Percentiles rank a stretch among this genome's conserved stretches.
These are phyloP conservation scores for Pseudonitzschia multistriata DNA, from an alignment of 108 stramenopile species.

Conservation along the genomic window DNA sequence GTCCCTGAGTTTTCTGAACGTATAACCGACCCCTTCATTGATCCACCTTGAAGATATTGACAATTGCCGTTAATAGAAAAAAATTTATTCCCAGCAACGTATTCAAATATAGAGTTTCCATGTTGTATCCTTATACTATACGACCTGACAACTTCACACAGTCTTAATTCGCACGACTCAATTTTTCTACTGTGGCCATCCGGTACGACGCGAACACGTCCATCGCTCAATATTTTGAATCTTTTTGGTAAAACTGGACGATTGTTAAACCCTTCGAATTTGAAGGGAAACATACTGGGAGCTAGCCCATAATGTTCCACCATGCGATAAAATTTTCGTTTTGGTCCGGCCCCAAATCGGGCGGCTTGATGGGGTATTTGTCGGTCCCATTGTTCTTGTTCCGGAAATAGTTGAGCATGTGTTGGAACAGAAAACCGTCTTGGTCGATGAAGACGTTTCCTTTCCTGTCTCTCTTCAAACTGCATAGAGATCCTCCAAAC, in stretches of 20 bases:
- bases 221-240: too few relatives aligned
- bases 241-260: too few relatives aligned
- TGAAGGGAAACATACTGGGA: conserved; percentile 39
- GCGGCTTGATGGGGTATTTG: not conserved
- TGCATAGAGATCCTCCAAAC: conserved; percentile 68
- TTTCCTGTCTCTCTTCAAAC: conserved; percentile 30
- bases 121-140: not conserved
- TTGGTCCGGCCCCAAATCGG: conserved; percentile 19
- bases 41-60: too few relatives aligned
- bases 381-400: not conserved
- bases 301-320: conserved; percentile 62
- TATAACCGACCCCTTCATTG: not conserved
- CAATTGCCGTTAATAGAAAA: not conserved
- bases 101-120: not conserved
- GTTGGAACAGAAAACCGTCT: conserved; percentile 39
- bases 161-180: not conserved
- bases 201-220: not conserved
- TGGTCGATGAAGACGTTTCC: conserved; percentile 60
- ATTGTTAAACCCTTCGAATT: not conserved
- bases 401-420: conserved; percentile 48
- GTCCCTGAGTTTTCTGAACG: conserved; percentile 1
- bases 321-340: conserved; percentile 49
- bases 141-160: conserved; percentile 1
- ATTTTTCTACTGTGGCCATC: not conserved
- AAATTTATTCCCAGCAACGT: not conserved